Evolutionary conservation across 306 rosid species (phyloP).

Genomic region (Pueraria montana): DNA sequence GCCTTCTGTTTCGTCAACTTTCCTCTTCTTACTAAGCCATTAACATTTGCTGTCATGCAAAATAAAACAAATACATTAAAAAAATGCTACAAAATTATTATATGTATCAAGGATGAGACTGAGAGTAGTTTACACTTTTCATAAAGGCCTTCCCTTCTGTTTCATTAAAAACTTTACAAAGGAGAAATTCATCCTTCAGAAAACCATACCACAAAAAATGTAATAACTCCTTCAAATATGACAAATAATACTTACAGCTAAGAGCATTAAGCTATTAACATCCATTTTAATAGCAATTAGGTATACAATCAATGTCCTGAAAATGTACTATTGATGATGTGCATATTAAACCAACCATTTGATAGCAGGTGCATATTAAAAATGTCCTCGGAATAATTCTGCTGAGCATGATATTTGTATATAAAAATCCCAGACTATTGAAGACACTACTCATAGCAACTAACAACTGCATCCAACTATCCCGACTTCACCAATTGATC

Average conservation of each 20-base stretch:
- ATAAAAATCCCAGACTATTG: conserved; percentile 14
- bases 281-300: conserved; percentile 10
- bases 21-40: conserved; percentile 71
- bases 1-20: conserved; percentile 78
- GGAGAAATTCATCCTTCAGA: conserved; percentile 13
- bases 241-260: neutral
- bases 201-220: neutral
- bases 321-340: conserved; percentile 17
- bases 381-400: conserved; percentile 5
- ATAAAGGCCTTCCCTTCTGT: neutral
- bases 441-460: conserved; percentile 10
- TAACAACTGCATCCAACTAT: neutral
- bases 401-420: conserved; percentile 4
- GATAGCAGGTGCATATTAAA: conserved; percentile 2
- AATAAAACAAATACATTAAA: conserved; percentile 37
- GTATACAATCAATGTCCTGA: neutral
- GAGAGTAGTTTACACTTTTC: conserved; percentile 26
- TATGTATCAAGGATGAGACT: conserved; percentile 13
- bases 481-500: conserved; percentile 7
- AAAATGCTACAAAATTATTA: conserved; percentile 1
- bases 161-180: neutral
- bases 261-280: neutral
- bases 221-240: neutral
- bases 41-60: conserved; percentile 73
- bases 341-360: conserved; percentile 19